Conservation (phyloP, 1,284 basidiomycete genomes). For the Tausonia pullulans region DNA sequence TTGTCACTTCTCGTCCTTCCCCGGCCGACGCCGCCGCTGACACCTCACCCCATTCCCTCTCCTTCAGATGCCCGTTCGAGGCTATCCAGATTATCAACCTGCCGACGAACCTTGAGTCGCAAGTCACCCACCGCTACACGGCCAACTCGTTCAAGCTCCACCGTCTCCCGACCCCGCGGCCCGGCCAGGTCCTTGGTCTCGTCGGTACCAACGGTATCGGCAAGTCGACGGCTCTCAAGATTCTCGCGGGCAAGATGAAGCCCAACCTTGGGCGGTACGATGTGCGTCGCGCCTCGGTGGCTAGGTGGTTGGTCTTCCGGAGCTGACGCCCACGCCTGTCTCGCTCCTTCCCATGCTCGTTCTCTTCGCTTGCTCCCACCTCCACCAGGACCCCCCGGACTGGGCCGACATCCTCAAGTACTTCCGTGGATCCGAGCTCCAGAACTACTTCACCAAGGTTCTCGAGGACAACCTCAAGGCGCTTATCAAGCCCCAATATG, state of each 20-base stretch:
- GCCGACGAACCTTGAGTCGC: constrained; percentile 83
- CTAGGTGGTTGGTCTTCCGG: background rate
- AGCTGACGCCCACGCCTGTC: background rate
- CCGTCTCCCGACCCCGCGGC: constrained; percentile 84
- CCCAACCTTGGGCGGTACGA: constrained; percentile 85
- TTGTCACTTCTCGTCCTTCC: constrained; percentile 6
- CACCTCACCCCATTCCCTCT: constrained; percentile 3
- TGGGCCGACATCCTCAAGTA: constrained; percentile 97
- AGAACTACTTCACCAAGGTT: constrained; percentile 98
- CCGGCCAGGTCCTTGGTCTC: constrained; percentile 88
- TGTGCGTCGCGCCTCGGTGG: constrained; percentile 41
- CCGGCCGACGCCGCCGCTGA: background rate
- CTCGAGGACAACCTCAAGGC: constrained; percentile 95
- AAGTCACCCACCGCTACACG: constrained; percentile 93
- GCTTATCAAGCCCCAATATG: constrained; percentile 96
- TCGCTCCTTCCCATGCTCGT: background rate
- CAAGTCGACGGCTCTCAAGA: constrained; percentile 91
- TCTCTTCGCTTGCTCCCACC: background rate
- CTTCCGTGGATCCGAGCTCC: constrained; percentile 91
- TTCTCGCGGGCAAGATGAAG: constrained; percentile 88
- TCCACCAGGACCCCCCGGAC: constrained; percentile 72
- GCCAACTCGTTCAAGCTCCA: constrained; percentile 98
- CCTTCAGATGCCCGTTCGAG: constrained; percentile 81
- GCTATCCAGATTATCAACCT: constrained; percentile 95
- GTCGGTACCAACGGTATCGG: constrained; percentile 98